Base-by-base conservation (phyloP, 2,329 filamentous ascomycete species). In the Colletotrichum siamense region DNA sequence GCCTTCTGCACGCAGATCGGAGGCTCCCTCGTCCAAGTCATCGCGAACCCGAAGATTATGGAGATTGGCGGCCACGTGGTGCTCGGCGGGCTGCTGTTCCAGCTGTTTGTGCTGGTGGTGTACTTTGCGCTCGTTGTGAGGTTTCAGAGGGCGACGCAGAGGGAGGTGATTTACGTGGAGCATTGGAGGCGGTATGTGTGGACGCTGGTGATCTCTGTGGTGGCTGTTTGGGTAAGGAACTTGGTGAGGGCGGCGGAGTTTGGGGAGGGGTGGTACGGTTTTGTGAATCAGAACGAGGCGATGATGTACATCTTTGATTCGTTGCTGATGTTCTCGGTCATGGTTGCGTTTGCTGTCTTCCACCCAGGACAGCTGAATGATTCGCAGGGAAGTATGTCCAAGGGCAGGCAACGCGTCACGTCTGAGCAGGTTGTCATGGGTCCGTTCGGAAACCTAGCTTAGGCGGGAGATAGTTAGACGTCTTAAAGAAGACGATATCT, bases 181-280 rank as follows among this genome's bases (percentile, higher is more conserved):
- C 10, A 49, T 13, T 49, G n/a, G 44, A 12, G 44, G 44, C 44
- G 44, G 10, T 49, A 22, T 22, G n/a, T 49, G 10, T 49, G 44
- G 44, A 49, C 44, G 10, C 44, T 49, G 9, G 44, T 49, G 6
- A 2, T 49, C 1, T 49, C 44, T 1, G 44, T 49, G 44, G 44
- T 49, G 44, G 44, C 44, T 49, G n/a, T 49, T 22, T 49, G 44
- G 44, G 44, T 49, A 0, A 0, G 44, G n/a, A 49, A 49, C 0
- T 8, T 49, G 44, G 44, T 49, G 5, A 2, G 44, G 1, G 44
- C 44, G 10, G 44, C 44, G 44, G 44, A 49, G n/a, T 49, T 49
- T 9, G 44, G 44, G 1, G 0, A 49, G 0, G 44, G 44, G 0
- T 49, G 44, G 44, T 49, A 49, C 0, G 44, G 44, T 2, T 49